phyloP scores from a whole-genome alignment of 2,329 filamentous ascomycete species.

The Venturia oleaginea region DNA sequence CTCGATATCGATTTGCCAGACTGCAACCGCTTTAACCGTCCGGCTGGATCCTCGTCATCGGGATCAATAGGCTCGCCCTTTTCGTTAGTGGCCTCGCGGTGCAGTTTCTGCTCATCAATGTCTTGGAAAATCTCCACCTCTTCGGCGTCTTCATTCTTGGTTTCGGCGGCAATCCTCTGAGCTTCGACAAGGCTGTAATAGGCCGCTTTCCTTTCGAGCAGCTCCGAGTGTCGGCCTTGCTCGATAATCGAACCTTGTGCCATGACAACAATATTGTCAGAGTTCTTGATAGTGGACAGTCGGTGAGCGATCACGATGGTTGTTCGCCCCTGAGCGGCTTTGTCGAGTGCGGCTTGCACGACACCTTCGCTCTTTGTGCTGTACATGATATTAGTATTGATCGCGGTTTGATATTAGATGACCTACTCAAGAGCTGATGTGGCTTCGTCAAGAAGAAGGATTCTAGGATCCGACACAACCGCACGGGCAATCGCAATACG shows the following conservation, averaged over 20 bases:
- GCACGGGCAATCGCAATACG: conserved; percentile 90
- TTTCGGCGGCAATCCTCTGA: conserved; percentile 64
- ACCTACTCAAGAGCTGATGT: conserved; percentile 71
- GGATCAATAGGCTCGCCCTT: conserved; percentile 39
- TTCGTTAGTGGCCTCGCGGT: conserved; percentile 17
- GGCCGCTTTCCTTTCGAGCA: conserved; percentile 60
- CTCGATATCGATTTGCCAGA: conserved; percentile 56
- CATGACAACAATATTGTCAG: conserved; percentile 96
- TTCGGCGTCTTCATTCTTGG: conserved; percentile 28
- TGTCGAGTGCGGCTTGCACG: conserved; percentile 86
- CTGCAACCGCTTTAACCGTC: conserved; percentile 45
- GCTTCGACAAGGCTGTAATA: conserved; percentile 84
- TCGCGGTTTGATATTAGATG: background rate
- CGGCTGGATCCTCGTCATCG: conserved; percentile 50
- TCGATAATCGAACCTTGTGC: conserved; percentile 76
- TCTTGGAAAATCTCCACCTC: conserved; percentile 27
- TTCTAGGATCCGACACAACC: conserved; percentile 82
- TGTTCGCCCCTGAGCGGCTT: conserved; percentile 74
- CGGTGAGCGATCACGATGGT: conserved; percentile 96
- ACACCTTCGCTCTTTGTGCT: conserved; percentile 82
- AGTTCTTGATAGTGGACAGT: conserved; percentile 85
- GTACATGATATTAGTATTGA: background rate
- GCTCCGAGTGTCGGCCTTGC: conserved; percentile 76
- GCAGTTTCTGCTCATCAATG: background rate
- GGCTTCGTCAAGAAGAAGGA: conserved; percentile 88